A percentile compares a stretch with the other conserved stretches of the same genome.
These are phyloP conservation scores for Gymnopilus junonius DNA, from an alignment of 768 basidiomycete genomes.

Conservation along the genomic window DNA sequence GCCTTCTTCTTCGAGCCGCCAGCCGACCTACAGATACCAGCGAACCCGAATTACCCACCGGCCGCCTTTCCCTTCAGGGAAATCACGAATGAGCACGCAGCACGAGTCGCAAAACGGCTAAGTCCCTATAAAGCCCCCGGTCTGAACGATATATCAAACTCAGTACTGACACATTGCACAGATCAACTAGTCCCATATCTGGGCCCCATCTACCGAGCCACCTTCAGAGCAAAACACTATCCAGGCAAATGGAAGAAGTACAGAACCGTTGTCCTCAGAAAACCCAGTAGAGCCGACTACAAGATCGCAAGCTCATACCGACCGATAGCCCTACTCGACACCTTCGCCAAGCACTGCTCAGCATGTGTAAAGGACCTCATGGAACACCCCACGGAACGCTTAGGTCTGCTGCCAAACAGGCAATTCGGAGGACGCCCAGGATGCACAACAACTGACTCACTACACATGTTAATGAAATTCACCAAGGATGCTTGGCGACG, in stretches of 20 bases:
- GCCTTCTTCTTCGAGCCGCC: too few relatives aligned
- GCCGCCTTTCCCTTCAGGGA: too few relatives aligned
- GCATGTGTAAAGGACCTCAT: conserved; percentile 11
- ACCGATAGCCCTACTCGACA: conserved; percentile 41
- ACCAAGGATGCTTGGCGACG: conserved; percentile 42
- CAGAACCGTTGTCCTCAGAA: conserved; percentile 33
- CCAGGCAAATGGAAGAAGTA: conserved; percentile 22
- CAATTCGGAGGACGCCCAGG: conserved; percentile 47
- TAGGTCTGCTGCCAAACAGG: conserved; percentile 32
- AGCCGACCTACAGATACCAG: too few relatives aligned
- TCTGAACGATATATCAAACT: background rate
- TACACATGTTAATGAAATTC: conserved; percentile 34
- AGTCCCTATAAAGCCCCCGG: background rate
- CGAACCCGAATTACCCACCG: too few relatives aligned
- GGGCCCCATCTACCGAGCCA: background rate
- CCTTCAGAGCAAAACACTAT: background rate
- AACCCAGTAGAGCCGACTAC: conserved; percentile 41
- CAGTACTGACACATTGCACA: background rate
- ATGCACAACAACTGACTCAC: conserved; percentile 38
- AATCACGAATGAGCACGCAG: too few relatives aligned
- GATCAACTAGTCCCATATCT: background rate
- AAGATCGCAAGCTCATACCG: conserved; percentile 33
- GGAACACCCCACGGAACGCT: conserved; percentile 30
- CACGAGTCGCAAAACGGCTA: too few relatives aligned
- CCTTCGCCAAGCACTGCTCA: conserved; percentile 32